phyloP scores from a whole-genome alignment of 2,329 filamentous ascomycete genomes.

The Hymenoscyphus fraxineus region DNA sequence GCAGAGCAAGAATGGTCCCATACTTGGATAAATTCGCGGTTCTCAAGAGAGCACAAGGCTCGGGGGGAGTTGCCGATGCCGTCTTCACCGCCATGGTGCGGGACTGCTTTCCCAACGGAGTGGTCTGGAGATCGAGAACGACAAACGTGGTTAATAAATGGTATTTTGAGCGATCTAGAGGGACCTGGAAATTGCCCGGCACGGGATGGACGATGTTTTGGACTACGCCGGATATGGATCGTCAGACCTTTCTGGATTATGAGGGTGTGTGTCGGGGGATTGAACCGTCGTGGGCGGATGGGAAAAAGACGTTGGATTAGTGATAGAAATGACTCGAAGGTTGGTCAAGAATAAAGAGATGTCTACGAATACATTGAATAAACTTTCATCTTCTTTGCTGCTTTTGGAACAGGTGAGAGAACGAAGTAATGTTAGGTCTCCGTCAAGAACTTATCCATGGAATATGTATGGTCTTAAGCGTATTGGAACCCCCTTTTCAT shows the following conservation, averaged over 20 bases:
- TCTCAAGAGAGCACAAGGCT: constrained; percentile 80
- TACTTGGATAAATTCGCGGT: constrained; percentile 99
- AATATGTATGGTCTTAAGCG: too few species aligned
- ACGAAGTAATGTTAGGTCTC: too few species aligned
- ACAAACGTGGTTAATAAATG: constrained; percentile 89
- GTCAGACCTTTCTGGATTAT: constrained; percentile 61
- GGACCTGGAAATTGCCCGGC: constrained; percentile 76
- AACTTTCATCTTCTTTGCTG: neutral
- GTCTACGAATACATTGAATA: neutral
- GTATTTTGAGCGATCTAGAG: constrained; percentile 91
- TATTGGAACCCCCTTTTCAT: too few species aligned
- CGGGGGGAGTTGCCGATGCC: constrained; percentile 88
- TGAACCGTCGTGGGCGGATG: constrained; percentile 60
- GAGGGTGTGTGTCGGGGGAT: constrained; percentile 68
- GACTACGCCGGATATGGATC: constrained; percentile 68
- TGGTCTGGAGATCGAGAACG: constrained; percentile 65
- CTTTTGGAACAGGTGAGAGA: too few species aligned
- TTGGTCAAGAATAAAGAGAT: neutral
- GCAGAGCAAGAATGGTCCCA: constrained; percentile 66
- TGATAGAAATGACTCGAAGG: neutral
- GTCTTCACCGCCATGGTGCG: constrained; percentile 95
- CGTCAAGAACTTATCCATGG: too few species aligned
- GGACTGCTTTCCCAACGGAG: constrained; percentile 79
- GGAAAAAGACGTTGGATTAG: constrained; percentile 55
- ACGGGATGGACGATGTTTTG: constrained; percentile 98